Conservation (phyloP, 345 rosid genomes). For the Hibiscus mutabilis region DNA sequence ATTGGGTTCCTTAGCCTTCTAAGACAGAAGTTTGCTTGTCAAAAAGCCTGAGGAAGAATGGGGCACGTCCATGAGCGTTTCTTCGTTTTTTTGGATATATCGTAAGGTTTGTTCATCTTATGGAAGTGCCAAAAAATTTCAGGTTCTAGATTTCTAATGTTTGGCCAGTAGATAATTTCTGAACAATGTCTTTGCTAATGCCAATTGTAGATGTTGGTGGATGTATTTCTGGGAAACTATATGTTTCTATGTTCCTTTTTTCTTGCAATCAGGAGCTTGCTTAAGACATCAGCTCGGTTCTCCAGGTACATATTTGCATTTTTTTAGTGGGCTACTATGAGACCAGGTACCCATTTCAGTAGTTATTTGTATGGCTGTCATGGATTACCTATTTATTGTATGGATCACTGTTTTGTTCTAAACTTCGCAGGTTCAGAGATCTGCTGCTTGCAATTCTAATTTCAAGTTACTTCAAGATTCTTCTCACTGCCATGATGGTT, state of each 20-base stretch:
- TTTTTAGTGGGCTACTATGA: neutral
- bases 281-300: slow-evolving; percentile 24
- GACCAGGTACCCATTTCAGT: neutral
- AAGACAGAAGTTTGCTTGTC: slow-evolving; percentile 57
- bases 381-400: neutral
- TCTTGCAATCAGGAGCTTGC: slow-evolving; percentile 33
- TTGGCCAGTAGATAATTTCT: slow-evolving; percentile 6
- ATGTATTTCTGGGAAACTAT: slow-evolving; percentile 51
- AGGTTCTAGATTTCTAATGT: neutral
- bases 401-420: neutral
- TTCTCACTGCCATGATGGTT: slow-evolving; percentile 66
- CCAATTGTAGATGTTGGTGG: slow-evolving; percentile 44
- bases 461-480: slow-evolving; percentile 76
- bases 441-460: slow-evolving; percentile 47
- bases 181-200: slow-evolving; percentile 4
- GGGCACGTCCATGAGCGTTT: slow-evolving; percentile 31
- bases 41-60: slow-evolving; percentile 32
- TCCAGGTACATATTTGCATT: slow-evolving; percentile 35
- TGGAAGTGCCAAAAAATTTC: neutral
- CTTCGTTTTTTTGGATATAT: slow-evolving; percentile 26
- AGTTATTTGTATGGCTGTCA: neutral
- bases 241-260: slow-evolving; percentile 44
- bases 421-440: slow-evolving; percentile 37
- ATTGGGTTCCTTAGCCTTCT: slow-evolving; percentile 35
- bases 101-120: slow-evolving; percentile 30